Conservation (phyloP, 345 rosid species). For the Clarkia xantiana region DNA sequence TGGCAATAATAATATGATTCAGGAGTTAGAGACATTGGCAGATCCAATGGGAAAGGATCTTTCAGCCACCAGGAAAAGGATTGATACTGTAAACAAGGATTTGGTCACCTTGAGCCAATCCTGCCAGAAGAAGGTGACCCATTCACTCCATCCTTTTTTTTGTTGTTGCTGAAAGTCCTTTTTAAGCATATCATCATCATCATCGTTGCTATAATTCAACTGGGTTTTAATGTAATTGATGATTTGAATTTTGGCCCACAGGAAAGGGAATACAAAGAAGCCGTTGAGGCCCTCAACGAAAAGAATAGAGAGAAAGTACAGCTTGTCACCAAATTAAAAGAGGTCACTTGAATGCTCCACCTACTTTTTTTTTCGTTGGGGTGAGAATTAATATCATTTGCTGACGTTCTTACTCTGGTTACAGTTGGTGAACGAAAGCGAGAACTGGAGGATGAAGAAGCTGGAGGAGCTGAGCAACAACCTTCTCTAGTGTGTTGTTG, state of each 20-base stretch:
- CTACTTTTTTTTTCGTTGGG: not conserved
- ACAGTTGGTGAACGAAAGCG: conserved; percentile 59
- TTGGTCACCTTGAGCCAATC: conserved; percentile 25
- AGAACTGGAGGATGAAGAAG: conserved; percentile 52
- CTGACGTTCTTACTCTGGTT: not conserved
- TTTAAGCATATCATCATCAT: not conserved
- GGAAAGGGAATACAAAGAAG: conserved; percentile 66
- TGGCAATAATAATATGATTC: conserved; percentile 4
- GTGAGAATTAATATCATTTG: not conserved
- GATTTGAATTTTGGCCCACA: conserved; percentile 5
- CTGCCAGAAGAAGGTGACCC: conserved; percentile 32
- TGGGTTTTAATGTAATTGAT: not conserved
- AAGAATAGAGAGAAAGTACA: conserved; percentile 53
- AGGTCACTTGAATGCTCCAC: conserved; percentile 14
- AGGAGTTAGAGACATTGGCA: conserved; percentile 54
- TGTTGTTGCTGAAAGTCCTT: conserved; percentile 1
- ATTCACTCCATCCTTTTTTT: too few relatives aligned
- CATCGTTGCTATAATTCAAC: not conserved
- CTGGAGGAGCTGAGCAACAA: conserved; percentile 58
- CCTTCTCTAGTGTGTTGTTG: conserved; percentile 5
- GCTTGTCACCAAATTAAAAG: conserved; percentile 29
- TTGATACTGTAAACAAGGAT: conserved; percentile 26
- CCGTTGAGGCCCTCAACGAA: conserved; percentile 53
- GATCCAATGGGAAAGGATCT: conserved; percentile 41
- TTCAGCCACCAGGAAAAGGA: conserved; percentile 21